These are phyloP conservation scores for Rosa hybrid DNA, from an alignment of 331 rosid genomes.

Conservation along the genomic window DNA sequence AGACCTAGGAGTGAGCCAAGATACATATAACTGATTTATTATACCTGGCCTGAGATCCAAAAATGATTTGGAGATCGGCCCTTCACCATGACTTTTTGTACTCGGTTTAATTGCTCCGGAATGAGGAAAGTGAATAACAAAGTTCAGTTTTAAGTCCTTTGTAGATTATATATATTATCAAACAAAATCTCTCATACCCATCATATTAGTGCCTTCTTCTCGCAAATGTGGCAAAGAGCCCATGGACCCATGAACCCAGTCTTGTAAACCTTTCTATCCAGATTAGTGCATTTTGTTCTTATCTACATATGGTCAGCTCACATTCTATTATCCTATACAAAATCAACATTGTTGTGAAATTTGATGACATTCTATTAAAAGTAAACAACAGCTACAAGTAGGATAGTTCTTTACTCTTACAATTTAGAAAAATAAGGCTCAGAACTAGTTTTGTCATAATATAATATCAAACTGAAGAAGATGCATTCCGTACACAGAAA, in stretches of 20 bases:
- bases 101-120: background rate
- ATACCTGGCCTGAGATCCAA: background rate
- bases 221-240: background rate
- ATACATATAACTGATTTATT: background rate
- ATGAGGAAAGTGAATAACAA: background rate
- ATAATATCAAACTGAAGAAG: background rate
- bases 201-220: background rate
- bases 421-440: background rate
- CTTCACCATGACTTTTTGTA: background rate
- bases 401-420: background rate
- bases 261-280: background rate
- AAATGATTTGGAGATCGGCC: background rate
- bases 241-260: constrained; percentile 8
- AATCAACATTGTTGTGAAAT: background rate
- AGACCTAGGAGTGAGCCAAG: background rate
- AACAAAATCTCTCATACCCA: background rate
- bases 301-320: background rate
- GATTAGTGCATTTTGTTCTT: background rate
- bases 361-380: background rate
- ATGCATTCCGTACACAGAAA: background rate
- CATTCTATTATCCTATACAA: background rate
- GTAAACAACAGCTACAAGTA: constrained; percentile 12
- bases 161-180: background rate
- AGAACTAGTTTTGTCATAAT: background rate
- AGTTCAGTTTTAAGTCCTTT: background rate